Conservation (phyloP, 2,329 filamentous ascomycete genomes). For the Alternaria sp. region DNA sequence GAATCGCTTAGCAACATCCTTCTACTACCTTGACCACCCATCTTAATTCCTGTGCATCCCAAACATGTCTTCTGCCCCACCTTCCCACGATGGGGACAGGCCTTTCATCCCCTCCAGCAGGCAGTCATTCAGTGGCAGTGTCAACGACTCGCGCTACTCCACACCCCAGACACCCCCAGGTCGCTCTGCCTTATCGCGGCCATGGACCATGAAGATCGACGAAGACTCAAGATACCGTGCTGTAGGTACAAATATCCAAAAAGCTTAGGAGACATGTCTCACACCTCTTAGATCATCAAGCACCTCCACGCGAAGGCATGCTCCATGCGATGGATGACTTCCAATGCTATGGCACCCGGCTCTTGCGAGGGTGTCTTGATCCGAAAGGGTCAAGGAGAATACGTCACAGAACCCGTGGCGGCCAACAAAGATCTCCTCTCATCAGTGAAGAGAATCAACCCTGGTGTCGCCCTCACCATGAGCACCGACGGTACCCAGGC, state of each 20-base stretch:
- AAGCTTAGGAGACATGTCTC: not conserved
- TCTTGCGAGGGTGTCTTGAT: slow-evolving; percentile 70
- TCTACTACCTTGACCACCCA: slow-evolving; percentile 4
- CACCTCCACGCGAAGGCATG: slow-evolving; percentile 39
- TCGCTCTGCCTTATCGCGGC: slow-evolving; percentile 19
- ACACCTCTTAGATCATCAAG: slow-evolving; percentile 37
- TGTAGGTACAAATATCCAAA: slow-evolving; percentile 19
- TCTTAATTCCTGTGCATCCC: slow-evolving; percentile 11
- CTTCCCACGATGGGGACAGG: slow-evolving; percentile 16
- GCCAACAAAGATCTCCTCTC: slow-evolving; percentile 53
- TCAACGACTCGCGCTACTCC: slow-evolving; percentile 17
- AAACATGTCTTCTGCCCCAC: slow-evolving; percentile 20
- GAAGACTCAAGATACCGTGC: slow-evolving; percentile 38
- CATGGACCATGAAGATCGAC: slow-evolving; percentile 34
- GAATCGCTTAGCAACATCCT: slow-evolving; percentile 19
- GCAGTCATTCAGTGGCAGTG: slow-evolving; percentile 23
- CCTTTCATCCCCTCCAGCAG: slow-evolving; percentile 19
- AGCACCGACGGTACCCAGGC: slow-evolving; percentile 58
- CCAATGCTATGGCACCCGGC: slow-evolving; percentile 20
- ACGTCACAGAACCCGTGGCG: slow-evolving; percentile 63
- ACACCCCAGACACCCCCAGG: slow-evolving; percentile 19
- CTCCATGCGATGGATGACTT: slow-evolving; percentile 36
- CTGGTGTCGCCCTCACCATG: slow-evolving; percentile 61
- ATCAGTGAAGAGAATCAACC: slow-evolving; percentile 58
- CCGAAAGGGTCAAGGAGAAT: slow-evolving; percentile 71